Evolutionary conservation across 768 basidiomycete species (phyloP).

Genomic region (Termitomyces sp.): DNA sequence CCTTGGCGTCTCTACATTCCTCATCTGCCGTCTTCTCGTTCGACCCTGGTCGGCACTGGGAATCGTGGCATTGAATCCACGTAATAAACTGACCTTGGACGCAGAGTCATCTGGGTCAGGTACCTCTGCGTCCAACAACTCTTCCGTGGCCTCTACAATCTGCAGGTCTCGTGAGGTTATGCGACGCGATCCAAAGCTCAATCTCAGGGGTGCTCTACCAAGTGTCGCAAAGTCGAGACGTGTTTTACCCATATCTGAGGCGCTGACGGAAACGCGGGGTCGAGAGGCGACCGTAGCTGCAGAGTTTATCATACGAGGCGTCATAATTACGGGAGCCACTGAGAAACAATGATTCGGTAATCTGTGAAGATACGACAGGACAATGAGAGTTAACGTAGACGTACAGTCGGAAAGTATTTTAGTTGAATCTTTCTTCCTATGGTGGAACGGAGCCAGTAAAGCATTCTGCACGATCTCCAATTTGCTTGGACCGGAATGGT

Average conservation of each 20-base stretch:
- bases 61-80: conserved; percentile 93
- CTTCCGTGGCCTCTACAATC: conserved; percentile 77
- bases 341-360: conserved; percentile 3
- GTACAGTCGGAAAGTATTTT: conserved; percentile 72
- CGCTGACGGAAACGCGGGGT: conserved; percentile 27
- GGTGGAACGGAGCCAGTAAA: conserved; percentile 65
- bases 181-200: conserved; percentile 58
- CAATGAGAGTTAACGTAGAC: conserved; percentile 18
- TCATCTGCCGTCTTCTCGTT: conserved; percentile 68
- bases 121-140: conserved; percentile 63
- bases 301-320: conserved; percentile 72
- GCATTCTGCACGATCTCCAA: conserved; percentile 64
- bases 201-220: conserved; percentile 69
- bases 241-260: conserved; percentile 27
- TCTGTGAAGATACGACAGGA: background rate
- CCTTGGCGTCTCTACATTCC: conserved; percentile 71
- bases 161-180: conserved; percentile 81
- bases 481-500: conserved; percentile 36
- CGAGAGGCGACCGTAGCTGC: conserved; percentile 64
- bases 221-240: conserved; percentile 71
- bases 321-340: conserved; percentile 91
- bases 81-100: conserved; percentile 71
- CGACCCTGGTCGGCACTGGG: conserved; percentile 83
- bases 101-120: conserved; percentile 72
- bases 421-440: conserved; percentile 63